Conservation (phyloP, 805 yeast species). For the Ogataea salicorniae region DNA sequence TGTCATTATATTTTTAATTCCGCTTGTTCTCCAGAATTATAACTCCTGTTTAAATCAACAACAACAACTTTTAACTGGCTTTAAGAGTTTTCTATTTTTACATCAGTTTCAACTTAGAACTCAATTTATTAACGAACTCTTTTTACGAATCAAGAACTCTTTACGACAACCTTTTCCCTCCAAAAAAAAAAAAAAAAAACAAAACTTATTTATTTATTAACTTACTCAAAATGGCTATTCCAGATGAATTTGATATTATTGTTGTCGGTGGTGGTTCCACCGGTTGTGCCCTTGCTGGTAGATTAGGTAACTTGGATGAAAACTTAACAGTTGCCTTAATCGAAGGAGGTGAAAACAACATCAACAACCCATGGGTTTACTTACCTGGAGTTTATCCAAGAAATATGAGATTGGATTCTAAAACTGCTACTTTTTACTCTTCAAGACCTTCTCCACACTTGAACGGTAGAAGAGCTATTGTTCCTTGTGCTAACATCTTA, state of each 20-base stretch:
- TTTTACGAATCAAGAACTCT: too few species aligned
- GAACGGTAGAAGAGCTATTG: slow-evolving; percentile 29
- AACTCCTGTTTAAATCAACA: too few species aligned
- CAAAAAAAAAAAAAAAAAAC: not conserved
- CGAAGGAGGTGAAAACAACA: slow-evolving; percentile 29
- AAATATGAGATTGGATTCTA: slow-evolving; percentile 29
- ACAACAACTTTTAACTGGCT: too few species aligned
- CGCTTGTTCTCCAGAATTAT: too few species aligned
- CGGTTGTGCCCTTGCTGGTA: slow-evolving; percentile 27
- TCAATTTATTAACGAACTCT: too few species aligned
- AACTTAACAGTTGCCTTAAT: slow-evolving; percentile 21
- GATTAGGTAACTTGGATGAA: slow-evolving; percentile 26
- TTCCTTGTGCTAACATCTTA: slow-evolving; percentile 26
- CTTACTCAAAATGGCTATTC: slow-evolving; percentile 20
- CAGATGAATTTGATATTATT: slow-evolving; percentile 27
- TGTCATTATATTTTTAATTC: too few species aligned
- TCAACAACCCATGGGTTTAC: slow-evolving; percentile 29
- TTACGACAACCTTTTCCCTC: too few species aligned
- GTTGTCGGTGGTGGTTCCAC: slow-evolving; percentile 28
- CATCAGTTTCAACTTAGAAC: too few species aligned
- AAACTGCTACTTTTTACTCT: slow-evolving; percentile 26
- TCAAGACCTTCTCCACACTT: slow-evolving; percentile 25
- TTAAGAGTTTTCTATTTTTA: too few species aligned
- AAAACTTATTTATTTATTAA: not conserved
- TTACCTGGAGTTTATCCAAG: slow-evolving; percentile 28